Evolutionary conservation across 768 basidiomycete species (phyloP), one percentile per base, ranked within the genome.

Genomic region (Boletus sensibilis): DNA sequence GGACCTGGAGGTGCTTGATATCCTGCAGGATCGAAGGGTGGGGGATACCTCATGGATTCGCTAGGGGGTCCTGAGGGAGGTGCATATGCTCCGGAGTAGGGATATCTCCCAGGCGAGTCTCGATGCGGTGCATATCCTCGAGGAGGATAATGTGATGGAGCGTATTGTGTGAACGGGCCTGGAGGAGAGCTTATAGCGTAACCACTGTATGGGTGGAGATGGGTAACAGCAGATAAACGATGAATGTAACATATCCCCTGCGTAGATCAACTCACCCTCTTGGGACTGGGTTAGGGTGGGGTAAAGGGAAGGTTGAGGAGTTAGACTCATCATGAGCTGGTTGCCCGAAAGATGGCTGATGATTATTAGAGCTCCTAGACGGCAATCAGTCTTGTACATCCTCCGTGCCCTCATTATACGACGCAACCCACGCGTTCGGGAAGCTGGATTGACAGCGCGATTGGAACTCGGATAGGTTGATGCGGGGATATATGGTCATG

Each of bases 161-260:
- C 40, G 37, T 48, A 47, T 52, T 38, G 55, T 11, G 44, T 35
- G 45, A 50, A 50, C 31, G 47, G 21, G n/a, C 51, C 55, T 40
- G 57, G 41, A n/a, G 62, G 60, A 42, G 49, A 51, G 37, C 42
- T 61, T 13, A 21, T 21, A 53, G 46, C 27, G 16, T 64, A 62
- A 44, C 74, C 66, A 44, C 75, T 69, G 18, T 76, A 72, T 35
- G 75, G 75, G 50, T 76, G 76, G 16, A 76, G 76, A 53, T 76
- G 75, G n/a, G 75, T 27, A 20, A 16, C 1, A 18, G 3, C 4
- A 38, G 44, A 58, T 25, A 11, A 23, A 14, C 1, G 4, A 20
- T 23, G 5, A 35, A 4, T 10, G 9, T 3, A 29, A 4, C 14
- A n/a, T 8, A 16, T 38, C 14, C 2, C 25, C 21, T 31, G 39